Percentiles rank a stretch among this genome's conserved stretches.
phyloP scores from a whole-genome alignment of 345 rosid species.

The Lenwebbia sp. region DNA sequence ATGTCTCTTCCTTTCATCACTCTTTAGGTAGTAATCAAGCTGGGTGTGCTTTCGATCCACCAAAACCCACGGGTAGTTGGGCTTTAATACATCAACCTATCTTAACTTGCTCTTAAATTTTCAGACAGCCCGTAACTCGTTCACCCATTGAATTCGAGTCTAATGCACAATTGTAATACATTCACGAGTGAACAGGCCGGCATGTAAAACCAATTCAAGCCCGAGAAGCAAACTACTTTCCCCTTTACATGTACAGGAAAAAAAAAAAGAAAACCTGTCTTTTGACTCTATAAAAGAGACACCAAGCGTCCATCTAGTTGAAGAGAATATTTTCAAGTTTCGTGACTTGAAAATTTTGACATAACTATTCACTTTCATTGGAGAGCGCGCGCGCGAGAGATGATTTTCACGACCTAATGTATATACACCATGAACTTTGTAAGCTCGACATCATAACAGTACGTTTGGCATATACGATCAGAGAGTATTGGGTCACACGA shows the following conservation, averaged over 20 bases:
- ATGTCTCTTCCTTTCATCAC: background rate
- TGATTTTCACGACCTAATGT: background rate
- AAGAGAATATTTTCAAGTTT: background rate
- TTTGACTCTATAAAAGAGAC: background rate
- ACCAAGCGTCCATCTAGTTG: background rate
- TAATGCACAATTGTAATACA: rapidly evolving
- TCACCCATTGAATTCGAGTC: background rate
- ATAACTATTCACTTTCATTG: background rate
- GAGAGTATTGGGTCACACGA: background rate
- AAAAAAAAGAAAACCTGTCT: too few relatives aligned
- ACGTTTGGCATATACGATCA: background rate
- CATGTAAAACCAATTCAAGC: background rate
- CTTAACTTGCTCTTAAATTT: background rate
- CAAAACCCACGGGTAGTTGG: too few relatives aligned
- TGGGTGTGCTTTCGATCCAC: background rate
- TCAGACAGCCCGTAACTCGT: background rate
- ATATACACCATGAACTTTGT: background rate
- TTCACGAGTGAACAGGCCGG: background rate
- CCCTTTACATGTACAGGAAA: background rate
- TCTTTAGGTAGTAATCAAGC: background rate
- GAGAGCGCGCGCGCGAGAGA: background rate
- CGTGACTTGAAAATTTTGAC: rapidly evolving
- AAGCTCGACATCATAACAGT: background rate
- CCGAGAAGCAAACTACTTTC: background rate
- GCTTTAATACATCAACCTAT: background rate